Base-by-base conservation (phyloP, 2,329 filamentous ascomycete species). In the Monascus ruber region DNA sequence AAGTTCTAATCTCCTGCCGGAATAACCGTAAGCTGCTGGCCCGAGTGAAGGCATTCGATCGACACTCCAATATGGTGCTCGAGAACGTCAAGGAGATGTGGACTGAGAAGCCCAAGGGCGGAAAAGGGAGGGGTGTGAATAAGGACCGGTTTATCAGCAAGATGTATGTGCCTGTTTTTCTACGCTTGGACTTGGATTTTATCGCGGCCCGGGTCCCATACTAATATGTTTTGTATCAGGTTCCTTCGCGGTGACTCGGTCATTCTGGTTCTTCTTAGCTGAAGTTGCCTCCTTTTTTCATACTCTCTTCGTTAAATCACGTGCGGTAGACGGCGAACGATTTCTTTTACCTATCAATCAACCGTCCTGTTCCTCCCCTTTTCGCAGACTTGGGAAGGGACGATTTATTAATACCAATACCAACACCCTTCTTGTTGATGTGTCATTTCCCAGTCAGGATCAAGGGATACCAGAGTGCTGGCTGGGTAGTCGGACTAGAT, bases 21-120 rank as follows among this genome's bases (percentile, higher is more conserved):
- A 95, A 94, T 77, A 96, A 96, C 73, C 84, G 89, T 67, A 98
- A 98, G 73, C 76, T 98, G 35, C 81, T 98, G 40, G 91, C 89
- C 37, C 83, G 91, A 48, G 89, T 98, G 58, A 98, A 98, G 73
- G 91, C 91, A 5, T 98, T 98, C 63, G 91, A 98, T 68, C 77
- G 91, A 44, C 91, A 98, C 68, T 96, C 88, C 77, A 98, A 98
- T 70, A 96, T 98, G 91, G 85, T 94, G 3, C 72, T 95, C 35
- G 87, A 94, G 72, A 94, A 94, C 52, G 87, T 93, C 33, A 93
- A 93, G 74, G 91, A 98, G 70, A 96, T 98, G 89, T 98, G 91
- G 91, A 95, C 88, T 6, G 91, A 98, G 70, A 91, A 84, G 40
- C 87, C 89, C 36, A 74, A 85, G 56, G 79, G 83, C 24, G 82